These are phyloP conservation scores for Hydnomerulius pinastri DNA, from an alignment of 768 basidiomycete genomes.

Conservation along the genomic window DNA sequence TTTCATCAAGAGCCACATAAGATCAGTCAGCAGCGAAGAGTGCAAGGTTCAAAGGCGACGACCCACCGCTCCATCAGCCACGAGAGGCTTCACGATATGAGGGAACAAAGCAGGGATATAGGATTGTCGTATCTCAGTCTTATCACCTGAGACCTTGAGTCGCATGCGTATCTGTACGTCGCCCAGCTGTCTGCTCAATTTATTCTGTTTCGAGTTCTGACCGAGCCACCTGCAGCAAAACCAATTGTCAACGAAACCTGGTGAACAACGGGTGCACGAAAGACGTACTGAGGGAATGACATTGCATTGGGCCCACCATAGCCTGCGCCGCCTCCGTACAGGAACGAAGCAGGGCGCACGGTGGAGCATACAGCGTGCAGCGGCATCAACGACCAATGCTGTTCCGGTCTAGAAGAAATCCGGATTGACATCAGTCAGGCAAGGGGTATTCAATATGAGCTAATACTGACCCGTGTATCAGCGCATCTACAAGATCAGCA, in stretches of 20 bases:
- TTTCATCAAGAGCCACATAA: neutral
- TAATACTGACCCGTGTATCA: slow-evolving; percentile 83
- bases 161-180: slow-evolving; percentile 97
- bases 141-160: slow-evolving; percentile 88
- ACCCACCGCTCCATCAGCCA: slow-evolving; percentile 73
- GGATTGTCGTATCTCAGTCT: slow-evolving; percentile 84
- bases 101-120: slow-evolving; percentile 91
- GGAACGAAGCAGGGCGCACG: slow-evolving; percentile 79
- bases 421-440: neutral
- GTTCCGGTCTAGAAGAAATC: slow-evolving; percentile 66
- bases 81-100: slow-evolving; percentile 76
- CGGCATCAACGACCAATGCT: slow-evolving; percentile 96
- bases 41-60: neutral
- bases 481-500: slow-evolving; percentile 87
- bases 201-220: slow-evolving; percentile 92
- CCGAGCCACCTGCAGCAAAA: slow-evolving; percentile 89
- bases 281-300: slow-evolving; percentile 80
- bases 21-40: neutral
- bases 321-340: slow-evolving; percentile 73
- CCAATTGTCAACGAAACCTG: neutral
- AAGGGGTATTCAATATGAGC: neutral
- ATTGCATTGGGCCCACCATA: slow-evolving; percentile 69
- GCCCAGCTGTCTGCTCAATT: slow-evolving; percentile 74
- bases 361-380: slow-evolving; percentile 90
- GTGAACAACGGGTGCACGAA: neutral